Evolutionary conservation across 768 basidiomycete genomes (phyloP).

Genomic region (Boletales sp.): DNA sequence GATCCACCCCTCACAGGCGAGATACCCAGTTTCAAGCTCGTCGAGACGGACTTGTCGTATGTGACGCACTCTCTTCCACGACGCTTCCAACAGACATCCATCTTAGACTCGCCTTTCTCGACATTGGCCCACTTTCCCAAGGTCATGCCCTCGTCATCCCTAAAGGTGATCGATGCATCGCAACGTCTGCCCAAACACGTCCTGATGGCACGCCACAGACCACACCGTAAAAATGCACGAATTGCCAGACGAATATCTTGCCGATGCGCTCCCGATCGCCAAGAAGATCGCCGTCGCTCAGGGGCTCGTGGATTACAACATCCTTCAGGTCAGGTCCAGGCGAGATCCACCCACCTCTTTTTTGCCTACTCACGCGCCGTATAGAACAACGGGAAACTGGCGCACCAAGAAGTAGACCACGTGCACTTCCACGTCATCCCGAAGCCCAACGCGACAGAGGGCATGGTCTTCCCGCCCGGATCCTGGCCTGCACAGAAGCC

Average conservation of each 20-base stretch:
- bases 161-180: constrained; percentile 56
- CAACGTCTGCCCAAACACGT: too few species aligned
- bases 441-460: constrained; percentile 69
- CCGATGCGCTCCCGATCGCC: constrained; percentile 71
- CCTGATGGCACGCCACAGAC: constrained; percentile 42
- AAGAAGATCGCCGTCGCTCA: constrained; percentile 86
- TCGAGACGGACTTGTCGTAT: constrained; percentile 71
- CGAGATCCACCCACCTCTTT: background rate
- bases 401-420: constrained; percentile 73
- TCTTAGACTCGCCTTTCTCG: constrained; percentile 80
- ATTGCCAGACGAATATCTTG: constrained; percentile 80
- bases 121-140: constrained; percentile 84
- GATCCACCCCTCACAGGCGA: constrained; percentile 51
- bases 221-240: constrained; percentile 86
- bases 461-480: constrained; percentile 56
- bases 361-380: too few species aligned
- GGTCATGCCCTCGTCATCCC: constrained; percentile 93
- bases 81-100: too few species aligned
- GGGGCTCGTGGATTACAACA: constrained; percentile 77
- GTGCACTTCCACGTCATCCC: constrained; percentile 96
- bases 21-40: constrained; percentile 83
- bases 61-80: constrained; percentile 22
- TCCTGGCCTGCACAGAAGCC: constrained; percentile 49
- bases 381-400: constrained; percentile 67
- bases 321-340: constrained; percentile 54